Base-by-base conservation (phyloP, 352 stramenopile species). In the Phytophthora pisi region DNA sequence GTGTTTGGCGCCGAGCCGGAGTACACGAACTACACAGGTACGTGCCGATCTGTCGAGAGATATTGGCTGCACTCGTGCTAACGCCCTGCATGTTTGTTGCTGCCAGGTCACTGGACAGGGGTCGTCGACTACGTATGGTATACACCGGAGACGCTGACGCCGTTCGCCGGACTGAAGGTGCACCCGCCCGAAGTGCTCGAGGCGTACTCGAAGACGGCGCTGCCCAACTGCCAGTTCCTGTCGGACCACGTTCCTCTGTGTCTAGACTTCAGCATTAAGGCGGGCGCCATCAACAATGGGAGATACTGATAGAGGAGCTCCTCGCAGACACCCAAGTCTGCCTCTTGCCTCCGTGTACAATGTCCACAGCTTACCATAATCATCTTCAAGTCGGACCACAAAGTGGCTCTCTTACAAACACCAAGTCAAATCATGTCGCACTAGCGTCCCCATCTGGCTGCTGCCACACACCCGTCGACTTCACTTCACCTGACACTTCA, bases 51-150 rank as follows among this genome's bases (percentile, higher is more conserved):
- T 40, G 34, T 40, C 10, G 10, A 40, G 34, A 40, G 10, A 15
- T 40, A 4, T 15, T 40, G 10, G 10, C 13, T 5, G 28, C 11
- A 13, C 4, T 40, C 13, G 34, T 40, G 10, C 34, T 40, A 40
- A 40, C 34, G 5, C 0, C 3, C 10, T 40, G 34, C 10, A 40
- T 60, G 49, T 45, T 31, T 38, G 9, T 46, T 67, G 9, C 57
- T 38, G 13, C 31, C 55, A 95, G 82, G 85, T 28, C 86, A 93
- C 59, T 99, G 98, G 92, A 96, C 92, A 51, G 98, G 98, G 36
- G 88, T 97, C 10, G 81, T 96, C 47, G 98, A 99, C 78, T 99
- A 99, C 74, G 97, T 99, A 66, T 99, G 97, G 97, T 99, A 98
- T 84, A 98, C 92, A 16, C 82, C 88, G 7, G 88, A 96, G 69